phyloP scores from a whole-genome alignment of 2,329 filamentous ascomycete genomes.

The Albophoma yamanashiensis region DNA sequence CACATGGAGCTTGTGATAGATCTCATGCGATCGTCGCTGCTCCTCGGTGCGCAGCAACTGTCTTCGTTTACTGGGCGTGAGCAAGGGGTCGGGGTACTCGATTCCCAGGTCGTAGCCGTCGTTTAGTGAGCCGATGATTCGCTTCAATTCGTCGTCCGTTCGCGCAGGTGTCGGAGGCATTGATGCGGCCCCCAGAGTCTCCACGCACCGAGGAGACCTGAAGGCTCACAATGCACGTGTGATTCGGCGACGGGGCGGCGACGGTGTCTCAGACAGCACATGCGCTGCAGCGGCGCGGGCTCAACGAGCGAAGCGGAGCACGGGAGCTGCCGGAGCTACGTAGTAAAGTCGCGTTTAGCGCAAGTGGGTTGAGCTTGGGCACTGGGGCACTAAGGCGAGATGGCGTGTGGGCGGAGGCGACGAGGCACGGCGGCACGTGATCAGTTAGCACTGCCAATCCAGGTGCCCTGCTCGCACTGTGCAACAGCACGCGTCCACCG shows the following conservation, averaged over 20 bases:
- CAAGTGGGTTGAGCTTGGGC: neutral
- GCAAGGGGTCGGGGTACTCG: conserved; percentile 9
- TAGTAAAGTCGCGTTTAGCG: neutral
- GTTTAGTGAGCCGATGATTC: conserved; percentile 14
- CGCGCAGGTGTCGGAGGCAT: neutral
- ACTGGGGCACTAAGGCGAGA: too few relatives aligned
- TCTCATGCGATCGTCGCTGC: conserved; percentile 10
- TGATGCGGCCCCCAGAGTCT: neutral
- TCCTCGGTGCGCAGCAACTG: conserved; percentile 10
- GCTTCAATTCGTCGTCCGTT: conserved; percentile 7
- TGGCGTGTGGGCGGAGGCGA: too few relatives aligned
- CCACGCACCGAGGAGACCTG: neutral
- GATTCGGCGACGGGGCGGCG: neutral
- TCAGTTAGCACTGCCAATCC: neutral
- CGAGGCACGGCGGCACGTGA: too few relatives aligned
- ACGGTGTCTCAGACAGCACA: neutral
- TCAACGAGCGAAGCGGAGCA: neutral
- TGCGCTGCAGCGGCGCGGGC: too few relatives aligned
- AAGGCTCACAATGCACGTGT: neutral
- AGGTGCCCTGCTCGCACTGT: neutral
- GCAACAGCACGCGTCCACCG: rapidly evolving
- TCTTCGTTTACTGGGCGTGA: conserved; percentile 15
- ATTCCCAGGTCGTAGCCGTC: conserved; percentile 14
- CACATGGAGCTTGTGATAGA: conserved; percentile 10
- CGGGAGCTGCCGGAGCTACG: conserved; percentile 1